Percentiles rank a stretch among this genome's conserved stretches.
Conservation (phyloP, 2,329 filamentous ascomycete genomes). For the Aspergillus pseudonomiae region DNA sequence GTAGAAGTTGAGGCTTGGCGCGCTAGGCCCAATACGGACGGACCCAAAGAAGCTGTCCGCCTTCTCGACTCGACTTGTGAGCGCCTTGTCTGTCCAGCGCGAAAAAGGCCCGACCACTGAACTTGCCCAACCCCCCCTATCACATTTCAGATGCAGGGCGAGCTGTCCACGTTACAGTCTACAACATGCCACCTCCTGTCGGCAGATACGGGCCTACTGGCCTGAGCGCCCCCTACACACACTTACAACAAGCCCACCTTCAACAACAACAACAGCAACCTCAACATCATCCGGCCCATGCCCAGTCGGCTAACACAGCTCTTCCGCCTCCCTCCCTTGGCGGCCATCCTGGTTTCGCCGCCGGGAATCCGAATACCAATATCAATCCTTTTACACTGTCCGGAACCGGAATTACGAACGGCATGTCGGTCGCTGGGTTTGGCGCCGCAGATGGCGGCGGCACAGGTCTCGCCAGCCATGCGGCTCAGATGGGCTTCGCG, state of each 20-base stretch:
- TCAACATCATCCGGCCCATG: constrained; percentile 47
- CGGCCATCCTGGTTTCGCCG: constrained; percentile 70
- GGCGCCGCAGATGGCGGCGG: constrained; percentile 60
- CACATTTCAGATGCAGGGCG: constrained; percentile 23
- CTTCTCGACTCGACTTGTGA: constrained; percentile 21
- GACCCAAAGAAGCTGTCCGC: constrained; percentile 23
- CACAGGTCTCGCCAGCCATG: constrained; percentile 81
- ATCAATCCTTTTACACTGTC: constrained; percentile 66
- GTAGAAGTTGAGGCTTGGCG: constrained; percentile 29
- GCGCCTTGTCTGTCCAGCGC: constrained; percentile 16
- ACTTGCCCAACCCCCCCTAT: constrained; percentile 13
- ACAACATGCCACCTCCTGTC: constrained; percentile 60
- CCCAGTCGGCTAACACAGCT: constrained; percentile 50
- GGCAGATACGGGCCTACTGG: constrained; percentile 61
- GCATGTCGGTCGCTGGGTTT: constrained; percentile 60
- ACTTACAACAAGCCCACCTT: constrained; percentile 56
- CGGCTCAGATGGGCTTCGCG: constrained; percentile 83
- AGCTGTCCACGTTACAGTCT: constrained; percentile 15
- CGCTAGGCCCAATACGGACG: constrained; percentile 35
- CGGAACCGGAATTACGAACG: constrained; percentile 55
- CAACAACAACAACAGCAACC: constrained; percentile 44
- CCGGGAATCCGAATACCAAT: constrained; percentile 64
- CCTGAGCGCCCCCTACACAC: constrained; percentile 62
- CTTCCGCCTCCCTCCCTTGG: constrained; percentile 62
- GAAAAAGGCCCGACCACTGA: constrained; percentile 23